Percentiles rank a stretch among this genome's conserved stretches.
Conservation (phyloP, 768 basidiomycete genomes). For the Termitomyces sp. region DNA sequence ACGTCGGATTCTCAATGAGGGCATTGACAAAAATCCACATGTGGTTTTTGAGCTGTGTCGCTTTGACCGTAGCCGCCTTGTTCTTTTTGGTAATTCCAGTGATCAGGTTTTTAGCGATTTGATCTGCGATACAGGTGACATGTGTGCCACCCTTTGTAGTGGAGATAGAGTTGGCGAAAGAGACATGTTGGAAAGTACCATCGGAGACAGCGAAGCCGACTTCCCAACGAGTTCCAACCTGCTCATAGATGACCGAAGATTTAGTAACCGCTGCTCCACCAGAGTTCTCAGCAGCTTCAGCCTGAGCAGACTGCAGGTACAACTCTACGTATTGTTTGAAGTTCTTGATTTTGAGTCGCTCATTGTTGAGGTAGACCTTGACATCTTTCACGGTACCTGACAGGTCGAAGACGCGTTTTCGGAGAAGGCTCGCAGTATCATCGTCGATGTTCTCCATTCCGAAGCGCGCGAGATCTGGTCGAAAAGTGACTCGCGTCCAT, state of each 20-base stretch:
- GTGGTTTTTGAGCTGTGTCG: slow-evolving; percentile 92
- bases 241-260: slow-evolving; percentile 77
- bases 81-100: slow-evolving; percentile 92
- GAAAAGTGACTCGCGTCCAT: slow-evolving; percentile 90
- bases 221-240: slow-evolving; percentile 83
- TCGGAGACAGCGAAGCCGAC: slow-evolving; percentile 93
- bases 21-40: slow-evolving; percentile 99
- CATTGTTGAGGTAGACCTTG: slow-evolving; percentile 92
- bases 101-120: slow-evolving; percentile 81
- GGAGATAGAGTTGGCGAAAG: slow-evolving; percentile 96
- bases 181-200: slow-evolving; percentile 88
- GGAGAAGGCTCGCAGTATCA: slow-evolving; percentile 82
- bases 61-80: slow-evolving; percentile 91
- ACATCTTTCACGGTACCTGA: slow-evolving; percentile 92
- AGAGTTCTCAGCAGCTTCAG: slow-evolving; percentile 60
- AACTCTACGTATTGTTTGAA: slow-evolving; percentile 98
- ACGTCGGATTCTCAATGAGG: slow-evolving; percentile 94
- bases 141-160: slow-evolving; percentile 97
- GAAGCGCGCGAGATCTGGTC: slow-evolving; percentile 87
- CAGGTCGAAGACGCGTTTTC: slow-evolving; percentile 95
- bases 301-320: slow-evolving; percentile 76
- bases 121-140: slow-evolving; percentile 79
- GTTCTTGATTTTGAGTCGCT: slow-evolving; percentile 85
- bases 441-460: slow-evolving; percentile 89
- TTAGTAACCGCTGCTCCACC: slow-evolving; percentile 80